Evolutionary conservation across 352 stramenopile genomes (phyloP), one percentile per base, ranked within the genome.

Genomic region (Phytophthora sp.): DNA sequence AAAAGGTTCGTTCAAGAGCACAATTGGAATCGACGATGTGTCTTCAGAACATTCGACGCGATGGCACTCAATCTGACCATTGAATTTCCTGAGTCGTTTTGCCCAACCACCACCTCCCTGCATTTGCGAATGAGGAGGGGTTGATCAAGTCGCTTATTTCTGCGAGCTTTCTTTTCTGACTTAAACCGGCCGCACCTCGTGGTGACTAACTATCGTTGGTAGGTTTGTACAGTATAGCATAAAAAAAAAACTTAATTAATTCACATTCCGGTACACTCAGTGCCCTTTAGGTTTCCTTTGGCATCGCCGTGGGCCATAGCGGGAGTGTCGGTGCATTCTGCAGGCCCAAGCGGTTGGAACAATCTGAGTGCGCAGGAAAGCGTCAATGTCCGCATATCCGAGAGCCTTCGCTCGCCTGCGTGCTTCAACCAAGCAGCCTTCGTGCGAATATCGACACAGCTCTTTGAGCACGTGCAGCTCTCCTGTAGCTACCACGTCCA

Each of bases 381-480:
- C 48, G 1, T 37, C 56, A 39, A 76, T 66, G 18, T 76, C 62
- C 7, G 34, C 26, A 31, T 54, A 26, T 10, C 61, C 62, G 12
- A 66, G 23, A 5, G 39, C 18, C 44, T 76, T 72, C 12, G 67
- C 67, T 54, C 49, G 55, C 17, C 56, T 58, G 0, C 67, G 67
- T 18, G 62, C 67, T 13, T 76, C 62, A 3, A 76, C 65, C 13
- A 76, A 34, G 44, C 68, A 76, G 11, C 68, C 62, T 60, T 76
- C 68, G 32, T 37, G 69, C 13, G 62, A 66, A 30, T 66, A 76
- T 17, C 57, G 57, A 53, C 68, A 76, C 10, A 73, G 51, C 26
- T 69, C 53, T 12, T 65, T 71, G 18, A 73, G 17, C 4, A 68
- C 54, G 21, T 69, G 53, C 9, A 72, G 21, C 15, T 67, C 45